Base-by-base conservation (phyloP, 768 basidiomycete species). In the Botryobasidium botryosum region DNA sequence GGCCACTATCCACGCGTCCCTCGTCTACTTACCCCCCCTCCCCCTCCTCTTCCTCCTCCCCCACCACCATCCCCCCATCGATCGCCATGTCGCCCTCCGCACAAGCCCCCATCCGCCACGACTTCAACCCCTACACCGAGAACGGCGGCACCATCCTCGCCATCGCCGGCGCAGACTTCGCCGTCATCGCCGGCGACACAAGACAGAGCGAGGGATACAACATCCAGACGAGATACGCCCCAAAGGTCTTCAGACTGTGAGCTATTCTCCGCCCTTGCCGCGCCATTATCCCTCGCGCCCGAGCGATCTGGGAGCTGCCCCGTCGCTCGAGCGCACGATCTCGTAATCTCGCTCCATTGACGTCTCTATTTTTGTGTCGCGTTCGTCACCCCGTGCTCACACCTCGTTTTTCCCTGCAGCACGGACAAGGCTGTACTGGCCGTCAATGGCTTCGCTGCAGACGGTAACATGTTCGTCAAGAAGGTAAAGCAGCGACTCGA, bases 381-480 rank as follows among this genome's bases (percentile, higher is more conserved):
- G n/a, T n/a, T n/a, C n/a, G n/a, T n/a, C n/a, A n/a, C n/a, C n/a
- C n/a, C n/a, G n/a, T n/a, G n/a, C n/a, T n/a, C n/a, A n/a, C n/a
- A n/a, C n/a, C 48, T 46, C 36, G 12, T 17, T 12, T 46, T 40
- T 31, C 43, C 45, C 45, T 38, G 32, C 61, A 92, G 88, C 58
- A 92, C 87, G 15, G 86, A 90, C 64, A 84, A 78, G 55, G 85
- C 85, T 26, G 86, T 90, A 4, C 68, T 99, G 18, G 90, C 92
- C 17, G 87, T 94, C 29, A 94, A 96, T 55, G 94, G 94, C 6
- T 97, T 96, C 59, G 84, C 87, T 35, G 94, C 91, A 38, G 94
- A 99, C 59, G 92, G 87, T 21, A 91, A 91, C 56, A 85, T 84
- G 74, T 91, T 99, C 56, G 88, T 97, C 56, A 94, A 96, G 74